Evolutionary conservation across 2,329 filamentous ascomycete species (phyloP), one percentile per base, ranked within the genome.

Genomic region (Penicillium fuscoglaucum): DNA sequence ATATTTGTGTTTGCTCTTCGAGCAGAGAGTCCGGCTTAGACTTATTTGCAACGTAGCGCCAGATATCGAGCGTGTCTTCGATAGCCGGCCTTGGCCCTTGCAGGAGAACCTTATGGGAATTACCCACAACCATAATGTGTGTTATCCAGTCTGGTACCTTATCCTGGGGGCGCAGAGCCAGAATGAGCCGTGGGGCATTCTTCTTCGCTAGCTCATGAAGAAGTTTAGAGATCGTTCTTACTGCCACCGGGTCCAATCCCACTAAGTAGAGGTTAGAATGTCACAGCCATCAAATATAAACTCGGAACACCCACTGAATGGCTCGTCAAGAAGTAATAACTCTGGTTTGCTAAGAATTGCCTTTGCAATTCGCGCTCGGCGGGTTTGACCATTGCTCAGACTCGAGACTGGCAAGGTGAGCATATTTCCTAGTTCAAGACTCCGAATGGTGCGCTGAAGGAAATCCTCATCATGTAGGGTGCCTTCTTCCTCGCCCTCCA

Each of bases 331-430:
- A 52, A 98, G 80, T 60, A 99, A 72, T 12, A 96, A 83, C 73
- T 96, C 90, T 0, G 95, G 95, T 52, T 83, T 83, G 7, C 82
- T 86, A 58, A 98, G 80, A 51, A 99, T 77, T 0, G 93, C 92
- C 67, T 91, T 90, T 2, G 92, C 95, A 65, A 99, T 96, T 61
- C 91, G 86, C 8, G 93, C 90, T 55, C 95, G 82, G 62, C 93
- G 82, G 7, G 90, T 93, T 76, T 99, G 95, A 0, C 95, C 95
- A 74, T 98, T 97, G 72, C 92, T 97, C 55, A 99, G 77, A 72
- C 95, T 96, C 26, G 90, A 85, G 8, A 98, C 90, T 0, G 93
- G 93, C 71, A 96, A 88, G 40, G 89, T 83, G 1, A 96, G 78
- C 46, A 98, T 79, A 9, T 82, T 79, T 0, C 82, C 79, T 15